A percentile compares a stretch with the other conserved stretches of the same genome.
These are phyloP conservation scores for Xylariaceae sp. DNA, from an alignment of 2,329 filamentous ascomycete species.

Conservation along the genomic window DNA sequence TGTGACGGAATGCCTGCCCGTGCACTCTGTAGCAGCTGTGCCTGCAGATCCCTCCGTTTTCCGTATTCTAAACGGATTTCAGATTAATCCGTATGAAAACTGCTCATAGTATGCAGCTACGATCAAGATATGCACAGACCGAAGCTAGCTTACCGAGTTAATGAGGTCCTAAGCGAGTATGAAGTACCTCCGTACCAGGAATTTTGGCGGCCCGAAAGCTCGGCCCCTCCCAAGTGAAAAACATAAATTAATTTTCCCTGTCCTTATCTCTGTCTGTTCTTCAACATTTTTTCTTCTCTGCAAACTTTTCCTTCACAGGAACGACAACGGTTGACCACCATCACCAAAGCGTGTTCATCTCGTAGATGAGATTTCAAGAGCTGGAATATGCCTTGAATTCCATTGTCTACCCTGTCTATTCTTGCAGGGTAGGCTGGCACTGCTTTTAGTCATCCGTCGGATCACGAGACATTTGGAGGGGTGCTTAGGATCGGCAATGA, in stretches of 20 bases:
- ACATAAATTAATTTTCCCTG: not conserved
- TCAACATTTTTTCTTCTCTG: not conserved
- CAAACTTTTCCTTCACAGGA: not conserved
- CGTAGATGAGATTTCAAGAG: not conserved
- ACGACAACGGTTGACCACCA: not conserved
- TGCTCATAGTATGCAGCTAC: not conserved
- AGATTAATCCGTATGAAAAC: too few relatives aligned
- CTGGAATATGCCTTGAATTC: conserved; percentile 3
- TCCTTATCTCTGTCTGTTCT: not conserved
- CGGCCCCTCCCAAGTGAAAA: not conserved
- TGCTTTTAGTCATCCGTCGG: not conserved
- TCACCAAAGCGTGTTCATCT: too few relatives aligned
- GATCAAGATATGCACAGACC: too few relatives aligned
- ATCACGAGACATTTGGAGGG: not conserved
- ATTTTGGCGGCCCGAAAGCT: not conserved
- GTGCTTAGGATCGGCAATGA: conserved; percentile 27
- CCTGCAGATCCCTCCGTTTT: too few relatives aligned
- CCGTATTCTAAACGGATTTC: too few relatives aligned
- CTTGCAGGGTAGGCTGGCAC: not conserved
- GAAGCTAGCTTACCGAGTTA: too few relatives aligned
- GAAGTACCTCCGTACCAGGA: not conserved
- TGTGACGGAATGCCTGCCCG: too few relatives aligned
- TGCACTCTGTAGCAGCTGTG: too few relatives aligned
- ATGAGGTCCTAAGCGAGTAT: too few relatives aligned
- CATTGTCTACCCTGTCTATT: not conserved